Percentiles rank a stretch among this genome's conserved stretches.
Conservation (phyloP, 176 grass and related monocot species). For the Urochloa ruziziensis region DNA sequence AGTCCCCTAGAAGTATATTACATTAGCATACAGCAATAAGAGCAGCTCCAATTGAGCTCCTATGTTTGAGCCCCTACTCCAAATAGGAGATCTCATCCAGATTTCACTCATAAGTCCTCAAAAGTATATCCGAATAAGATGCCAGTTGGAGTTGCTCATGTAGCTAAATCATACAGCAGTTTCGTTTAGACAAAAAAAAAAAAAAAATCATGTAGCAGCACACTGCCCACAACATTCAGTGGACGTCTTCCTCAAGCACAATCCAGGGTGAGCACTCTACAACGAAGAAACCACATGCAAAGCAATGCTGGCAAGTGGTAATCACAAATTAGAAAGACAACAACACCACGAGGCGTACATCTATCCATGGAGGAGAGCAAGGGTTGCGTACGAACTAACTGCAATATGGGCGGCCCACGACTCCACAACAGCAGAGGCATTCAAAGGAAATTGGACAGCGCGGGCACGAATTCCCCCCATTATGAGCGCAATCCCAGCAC, state of each 20-base stretch:
- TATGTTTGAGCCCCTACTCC: no score
- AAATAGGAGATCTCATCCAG: no score
- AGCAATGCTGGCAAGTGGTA: not conserved
- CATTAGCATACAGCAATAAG: not conserved
- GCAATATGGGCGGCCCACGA: not conserved
- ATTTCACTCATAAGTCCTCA: no score
- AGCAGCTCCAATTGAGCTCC: no score
- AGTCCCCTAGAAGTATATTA: slow-evolving; percentile 10
- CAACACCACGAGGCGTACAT: not conserved
- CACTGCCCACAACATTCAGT: not conserved
- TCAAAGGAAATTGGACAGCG: not conserved
- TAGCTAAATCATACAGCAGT: not conserved
- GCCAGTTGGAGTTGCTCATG: no score
- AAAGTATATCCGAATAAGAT: no score
- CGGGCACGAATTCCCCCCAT: not conserved
- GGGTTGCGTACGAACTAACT: not conserved
- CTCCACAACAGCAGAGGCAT: not conserved
- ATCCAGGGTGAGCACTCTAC: not conserved
- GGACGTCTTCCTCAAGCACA: not conserved
- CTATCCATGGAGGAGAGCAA: not conserved
- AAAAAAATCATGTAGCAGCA: no score
- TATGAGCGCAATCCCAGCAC: not conserved
- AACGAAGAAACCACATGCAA: not conserved
- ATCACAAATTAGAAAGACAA: slow-evolving; percentile 4
- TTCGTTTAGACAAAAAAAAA: no score